A percentile compares a stretch with the other conserved stretches of the same genome.
These are phyloP conservation scores for Apiospora aurea DNA, from an alignment of 2,329 filamentous ascomycete genomes.

Conservation along the genomic window DNA sequence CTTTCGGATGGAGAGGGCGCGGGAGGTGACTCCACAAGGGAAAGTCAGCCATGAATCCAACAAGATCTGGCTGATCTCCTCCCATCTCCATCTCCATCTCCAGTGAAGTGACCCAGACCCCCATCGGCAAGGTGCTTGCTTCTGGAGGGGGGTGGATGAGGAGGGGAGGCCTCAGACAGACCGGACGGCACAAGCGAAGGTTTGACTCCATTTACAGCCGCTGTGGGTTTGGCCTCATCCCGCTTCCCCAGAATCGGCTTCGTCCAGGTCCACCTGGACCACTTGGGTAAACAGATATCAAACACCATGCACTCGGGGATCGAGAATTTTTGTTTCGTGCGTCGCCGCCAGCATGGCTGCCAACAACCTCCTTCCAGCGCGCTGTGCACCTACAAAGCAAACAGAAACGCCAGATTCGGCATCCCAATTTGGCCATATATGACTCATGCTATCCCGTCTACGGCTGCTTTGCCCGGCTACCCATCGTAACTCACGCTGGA, in stretches of 20 bases:
- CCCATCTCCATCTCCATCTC: constrained; percentile 18
- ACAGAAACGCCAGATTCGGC: neutral
- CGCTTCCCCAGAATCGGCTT: constrained; percentile 22
- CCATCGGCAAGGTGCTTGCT: constrained; percentile 14
- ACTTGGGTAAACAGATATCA: neutral
- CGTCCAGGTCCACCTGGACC: constrained; percentile 21
- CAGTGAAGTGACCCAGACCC: constrained; percentile 20
- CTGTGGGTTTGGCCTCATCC: constrained; percentile 23
- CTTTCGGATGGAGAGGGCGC: constrained; percentile 13
- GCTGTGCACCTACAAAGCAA: neutral
- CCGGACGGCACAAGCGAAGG: constrained; percentile 16
- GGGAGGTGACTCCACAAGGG: constrained; percentile 19
- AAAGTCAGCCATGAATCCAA: constrained; percentile 12
- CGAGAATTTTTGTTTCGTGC: neutral
- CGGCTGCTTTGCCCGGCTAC: neutral
- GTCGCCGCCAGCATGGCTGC: neutral
- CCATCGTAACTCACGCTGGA: neutral
- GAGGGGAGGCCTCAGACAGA: constrained; percentile 15
- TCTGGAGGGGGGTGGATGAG: constrained; percentile 7
- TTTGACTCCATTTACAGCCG: constrained; percentile 23
- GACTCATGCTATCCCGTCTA: neutral
- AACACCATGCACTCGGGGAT: neutral
- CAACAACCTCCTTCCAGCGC: neutral
- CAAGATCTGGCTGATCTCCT: constrained; percentile 17
- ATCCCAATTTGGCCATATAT: neutral